Evolutionary conservation across 352 stramenopile genomes (phyloP).

Genomic region (Globisporangium irregulare): DNA sequence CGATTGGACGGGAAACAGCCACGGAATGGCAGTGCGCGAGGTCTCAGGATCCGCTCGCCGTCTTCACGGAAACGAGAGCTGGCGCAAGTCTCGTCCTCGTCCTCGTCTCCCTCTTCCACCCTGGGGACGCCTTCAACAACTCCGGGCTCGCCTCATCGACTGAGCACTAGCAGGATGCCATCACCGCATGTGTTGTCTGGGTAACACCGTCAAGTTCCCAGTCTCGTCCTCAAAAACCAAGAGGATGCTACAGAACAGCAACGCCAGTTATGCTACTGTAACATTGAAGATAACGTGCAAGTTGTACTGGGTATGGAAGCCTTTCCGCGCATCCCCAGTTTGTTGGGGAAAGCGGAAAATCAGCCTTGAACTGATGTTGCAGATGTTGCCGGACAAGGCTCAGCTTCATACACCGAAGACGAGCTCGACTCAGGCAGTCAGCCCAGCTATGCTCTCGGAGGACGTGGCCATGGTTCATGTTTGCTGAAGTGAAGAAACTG

Average conservation of each 20-base stretch:
- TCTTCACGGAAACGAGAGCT: neutral
- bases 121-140: neutral
- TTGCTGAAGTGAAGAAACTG: neutral
- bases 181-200: neutral
- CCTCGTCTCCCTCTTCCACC: neutral
- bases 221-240: neutral
- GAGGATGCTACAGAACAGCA: neutral
- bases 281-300: too few species aligned
- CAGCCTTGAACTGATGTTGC: neutral
- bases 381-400: neutral
- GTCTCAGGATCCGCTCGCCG: neutral
- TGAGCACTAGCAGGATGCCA: neutral
- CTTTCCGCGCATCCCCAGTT: neutral
- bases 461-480: neutral
- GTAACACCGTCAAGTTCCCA: neutral
- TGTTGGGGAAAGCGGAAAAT: neutral
- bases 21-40: neutral
- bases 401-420: neutral
- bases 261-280: neutral
- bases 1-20: neutral
- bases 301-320: too few species aligned
- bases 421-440: neutral
- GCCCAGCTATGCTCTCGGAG: neutral
- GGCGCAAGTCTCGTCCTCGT: neutral
- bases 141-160: neutral